These are phyloP conservation scores for Solanum raphanifolium DNA, from an alignment of 257 asterid species.

Conservation along the genomic window DNA sequence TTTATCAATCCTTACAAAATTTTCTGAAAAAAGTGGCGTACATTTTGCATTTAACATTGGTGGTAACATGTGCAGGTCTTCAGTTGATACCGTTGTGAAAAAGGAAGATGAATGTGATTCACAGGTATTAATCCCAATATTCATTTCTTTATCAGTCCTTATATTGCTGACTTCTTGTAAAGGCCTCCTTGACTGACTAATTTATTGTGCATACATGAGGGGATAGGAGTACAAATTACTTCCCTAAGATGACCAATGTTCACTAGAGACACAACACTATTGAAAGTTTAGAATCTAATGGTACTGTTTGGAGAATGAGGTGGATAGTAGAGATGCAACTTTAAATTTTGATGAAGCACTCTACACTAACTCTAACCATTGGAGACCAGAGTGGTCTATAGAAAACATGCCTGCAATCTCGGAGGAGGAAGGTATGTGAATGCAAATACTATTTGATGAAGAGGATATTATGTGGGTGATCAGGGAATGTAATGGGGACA, in stretches of 20 bases:
- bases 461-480: not conserved
- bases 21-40: not conserved
- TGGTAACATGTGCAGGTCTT: slow-evolving; percentile 20
- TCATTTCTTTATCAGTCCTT: not conserved
- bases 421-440: not conserved
- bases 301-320: not conserved
- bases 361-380: not conserved
- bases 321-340: not conserved
- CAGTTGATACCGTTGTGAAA: slow-evolving; percentile 3
- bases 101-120: slow-evolving; percentile 14
- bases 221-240: not conserved
- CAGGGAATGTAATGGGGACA: not conserved
- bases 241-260: not conserved
- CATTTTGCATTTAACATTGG: not conserved
- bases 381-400: not conserved
- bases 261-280: not conserved
- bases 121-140: slow-evolving; percentile 15
- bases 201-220: not conserved
- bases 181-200: not conserved
- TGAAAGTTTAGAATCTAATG: not conserved
- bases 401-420: not conserved
- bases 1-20: not conserved
- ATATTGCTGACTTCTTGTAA: not conserved
- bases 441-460: not conserved
- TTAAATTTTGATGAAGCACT: not conserved